These are phyloP conservation scores for Skeletonema marinoi DNA, from an alignment of 108 stramenopile genomes.

Conservation along the genomic window DNA sequence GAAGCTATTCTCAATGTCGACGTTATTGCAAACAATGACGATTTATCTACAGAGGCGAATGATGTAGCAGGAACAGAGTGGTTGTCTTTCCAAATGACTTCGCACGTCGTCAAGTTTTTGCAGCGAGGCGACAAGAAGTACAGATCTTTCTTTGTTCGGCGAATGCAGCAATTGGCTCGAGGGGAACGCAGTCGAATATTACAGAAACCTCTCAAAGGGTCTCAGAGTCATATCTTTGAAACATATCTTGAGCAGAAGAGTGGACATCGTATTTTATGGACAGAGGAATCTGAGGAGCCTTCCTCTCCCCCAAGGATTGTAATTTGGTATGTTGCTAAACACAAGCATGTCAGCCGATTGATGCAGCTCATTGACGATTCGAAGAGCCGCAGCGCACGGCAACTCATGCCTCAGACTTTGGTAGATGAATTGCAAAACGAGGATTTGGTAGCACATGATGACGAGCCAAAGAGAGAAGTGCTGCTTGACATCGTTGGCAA, in stretches of 20 bases:
- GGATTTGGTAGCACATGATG: background rate
- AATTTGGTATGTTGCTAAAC: conserved; percentile 51
- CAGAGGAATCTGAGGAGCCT: conserved; percentile 9
- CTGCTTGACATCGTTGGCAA: conserved; percentile 48
- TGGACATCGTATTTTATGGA: conserved; percentile 57
- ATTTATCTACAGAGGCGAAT: background rate
- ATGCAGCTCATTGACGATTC: no score
- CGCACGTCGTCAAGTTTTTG: conserved; percentile 53
- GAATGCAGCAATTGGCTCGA: conserved; percentile 42
- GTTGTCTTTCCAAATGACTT: conserved; percentile 5
- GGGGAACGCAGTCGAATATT: conserved; percentile 55
- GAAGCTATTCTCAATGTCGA: background rate
- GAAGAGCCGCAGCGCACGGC: conserved; percentile 14
- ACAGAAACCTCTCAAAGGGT: conserved; percentile 49
- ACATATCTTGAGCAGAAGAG: conserved; percentile 61
- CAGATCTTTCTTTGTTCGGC: conserved; percentile 39
- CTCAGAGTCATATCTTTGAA: conserved; percentile 44
- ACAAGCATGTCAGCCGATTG: conserved; percentile 48
- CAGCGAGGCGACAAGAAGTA: conserved; percentile 38
- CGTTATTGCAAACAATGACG: background rate
- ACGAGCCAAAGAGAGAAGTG: background rate
- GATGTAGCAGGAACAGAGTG: background rate
- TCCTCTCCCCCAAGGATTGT: conserved; percentile 3
- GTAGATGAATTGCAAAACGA: background rate
- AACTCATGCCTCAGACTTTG: conserved; percentile 3